phyloP scores from a whole-genome alignment of 2,329 filamentous ascomycete genomes.

The Coniella lustricola region DNA sequence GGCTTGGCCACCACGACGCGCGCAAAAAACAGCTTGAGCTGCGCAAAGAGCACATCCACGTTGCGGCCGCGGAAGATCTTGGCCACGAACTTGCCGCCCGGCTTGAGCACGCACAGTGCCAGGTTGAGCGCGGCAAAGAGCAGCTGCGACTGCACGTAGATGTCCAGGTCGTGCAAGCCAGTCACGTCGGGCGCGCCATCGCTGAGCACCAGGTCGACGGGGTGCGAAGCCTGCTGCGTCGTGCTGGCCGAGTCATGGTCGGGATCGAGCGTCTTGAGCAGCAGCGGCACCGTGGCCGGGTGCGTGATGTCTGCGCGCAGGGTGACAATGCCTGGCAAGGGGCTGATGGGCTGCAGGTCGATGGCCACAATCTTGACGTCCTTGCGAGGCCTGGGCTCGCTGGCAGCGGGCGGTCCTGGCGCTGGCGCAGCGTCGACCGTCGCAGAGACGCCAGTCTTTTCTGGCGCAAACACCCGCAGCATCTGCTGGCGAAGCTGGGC shows the following conservation, averaged over 20 bases:
- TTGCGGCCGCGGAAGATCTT: conserved; percentile 96
- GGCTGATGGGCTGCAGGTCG: conserved; percentile 92
- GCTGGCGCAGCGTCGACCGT: conserved; percentile 4
- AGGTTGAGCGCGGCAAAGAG: conserved; percentile 92
- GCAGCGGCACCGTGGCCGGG: conserved; percentile 83
- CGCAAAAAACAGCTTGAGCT: conserved; percentile 86
- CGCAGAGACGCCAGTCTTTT: conserved; percentile 17
- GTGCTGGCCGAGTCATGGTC: conserved; percentile 46
- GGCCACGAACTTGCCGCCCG: conserved; percentile 92
- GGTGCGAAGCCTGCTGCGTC: conserved; percentile 56
- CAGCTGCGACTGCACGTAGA: conserved; percentile 94
- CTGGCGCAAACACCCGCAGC: conserved; percentile 41
- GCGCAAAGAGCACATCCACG: conserved; percentile 90
- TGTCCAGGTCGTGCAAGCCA: conserved; percentile 92
- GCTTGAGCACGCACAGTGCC: conserved; percentile 83
- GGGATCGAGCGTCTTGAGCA: conserved; percentile 78
- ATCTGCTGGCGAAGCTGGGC: conserved; percentile 56
- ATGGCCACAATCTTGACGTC: conserved; percentile 93
- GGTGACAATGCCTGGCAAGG: conserved; percentile 84
- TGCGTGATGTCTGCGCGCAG: conserved; percentile 96
- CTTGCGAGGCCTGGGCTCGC: conserved; percentile 40
- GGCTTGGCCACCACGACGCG: conserved; percentile 89
- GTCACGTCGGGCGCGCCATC: conserved; percentile 97
- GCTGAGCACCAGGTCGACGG: conserved; percentile 88
- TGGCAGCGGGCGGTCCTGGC: conserved; percentile 18